Evolutionary conservation across 2,329 filamentous ascomycete genomes (phyloP), one percentile per base, ranked within the genome.

Genomic region (Verticillium albo-atrum): DNA sequence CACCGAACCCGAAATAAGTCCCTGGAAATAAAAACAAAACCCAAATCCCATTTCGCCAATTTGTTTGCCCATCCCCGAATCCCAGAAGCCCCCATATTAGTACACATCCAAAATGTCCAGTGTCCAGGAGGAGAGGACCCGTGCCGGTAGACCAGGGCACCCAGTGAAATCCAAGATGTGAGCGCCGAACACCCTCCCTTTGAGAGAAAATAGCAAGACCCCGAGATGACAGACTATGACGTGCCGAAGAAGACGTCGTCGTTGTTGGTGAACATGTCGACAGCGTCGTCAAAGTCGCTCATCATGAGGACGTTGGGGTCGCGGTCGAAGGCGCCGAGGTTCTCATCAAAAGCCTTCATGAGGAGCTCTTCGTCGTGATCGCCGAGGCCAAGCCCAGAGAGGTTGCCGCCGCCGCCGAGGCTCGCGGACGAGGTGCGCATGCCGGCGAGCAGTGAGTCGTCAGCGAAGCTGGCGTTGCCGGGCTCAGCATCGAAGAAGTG

Each of bases 231-330:
- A 17, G 37, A 30, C 23, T 63, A 75, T 58, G 68, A 65, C 63
- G 64, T 74, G 56, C 77, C 75, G 66, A 83, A 85, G 66, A 84
- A 82, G 58, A 83, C 72, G 62, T 84, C 81, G 58, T 82, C 79
- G 61, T 72, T 75, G 63, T 75, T 75, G 28, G 74, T 76, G 64
- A 84, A 83, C 79, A 85, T 81, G 68, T 74, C 74, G 32, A 80
- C 77, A 5, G 72, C 66, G 59, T 74, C 76, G 61, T 82, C 78
- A 58, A 79, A 82, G 51, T 84, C 82, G 71, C 71, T 75, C 66
- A 81, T 75, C 73, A 81, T 76, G 56, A 82, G 71, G 75, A 82
- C 76, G 68, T 71, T 76, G 30, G 78, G 68, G 37, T 82, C 79
- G 42, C 74, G 74, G 60, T 80, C 77, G 9, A 81, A 70, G 59